Base-by-base conservation (phyloP, 768 basidiomycete species). In the Leucocoprinus leucothites region DNA sequence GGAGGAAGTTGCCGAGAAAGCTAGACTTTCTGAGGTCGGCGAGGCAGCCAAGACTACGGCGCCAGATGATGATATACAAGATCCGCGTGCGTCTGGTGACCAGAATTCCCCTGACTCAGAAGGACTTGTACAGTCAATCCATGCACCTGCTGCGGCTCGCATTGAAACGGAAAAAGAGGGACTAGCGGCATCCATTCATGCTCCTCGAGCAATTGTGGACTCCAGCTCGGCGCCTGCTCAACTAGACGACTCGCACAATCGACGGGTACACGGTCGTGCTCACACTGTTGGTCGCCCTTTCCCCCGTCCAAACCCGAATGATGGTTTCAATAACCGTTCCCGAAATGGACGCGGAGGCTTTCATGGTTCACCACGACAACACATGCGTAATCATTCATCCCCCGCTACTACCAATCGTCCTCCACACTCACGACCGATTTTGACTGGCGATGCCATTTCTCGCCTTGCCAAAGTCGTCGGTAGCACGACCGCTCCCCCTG, bases 401-500 rank as follows among this genome's bases (percentile, higher is more conserved):
- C 84, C 86, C 1, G 68, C 75, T 42, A 61, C 65, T 3, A 53
- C 63, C 57, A 52, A 64, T 70, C 78, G 48, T 34, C 48, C 48
- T 11, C 43, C 56, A 26, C 64, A 61, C 31, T 61, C 74, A 60
- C 79, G 89, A 9, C 89, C 89, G n/a, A 77, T 91, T 42, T 79
- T 91, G 60, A 86, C 86, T 4, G 84, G 76, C 11, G 87, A 86
- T 48, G 89, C 87, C 2, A 78, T 89, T 48, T 84, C 87, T 11
- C 75, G 75, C 55, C 67, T 91, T 28, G 84, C 82, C 24, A 76
- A 80, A 60, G 82, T 85, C 9, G 82, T 90, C 38, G 85, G 82
- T 26, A 67, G 49, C 16, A 53, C 64, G 21, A 49, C 21, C 64
- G 67, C 58, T 51, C 63, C 70, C 3, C 51, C 65, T 8, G 40